Percentiles rank a stretch among this genome's conserved stretches.
These are phyloP conservation scores for Raphidocelis subcapitata DNA, from an alignment of 139 green algal species.

Conservation along the genomic window DNA sequence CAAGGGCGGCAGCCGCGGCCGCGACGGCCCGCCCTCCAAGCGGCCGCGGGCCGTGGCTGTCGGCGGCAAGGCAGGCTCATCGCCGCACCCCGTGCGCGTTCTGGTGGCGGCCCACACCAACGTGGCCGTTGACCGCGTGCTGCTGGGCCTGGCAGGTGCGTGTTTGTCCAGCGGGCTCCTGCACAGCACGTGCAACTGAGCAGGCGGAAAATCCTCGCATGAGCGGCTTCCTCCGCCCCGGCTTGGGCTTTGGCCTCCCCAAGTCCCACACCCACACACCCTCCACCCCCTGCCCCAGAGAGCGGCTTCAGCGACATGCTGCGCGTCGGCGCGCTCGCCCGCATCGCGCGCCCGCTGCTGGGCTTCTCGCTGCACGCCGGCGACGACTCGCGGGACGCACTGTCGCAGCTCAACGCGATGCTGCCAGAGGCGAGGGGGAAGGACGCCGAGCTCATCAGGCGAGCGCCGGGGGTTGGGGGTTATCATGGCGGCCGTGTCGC, in stretches of 20 bases:
- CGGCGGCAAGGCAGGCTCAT: neutral
- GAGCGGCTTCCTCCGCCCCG: neutral
- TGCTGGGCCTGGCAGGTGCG: conserved; percentile 52
- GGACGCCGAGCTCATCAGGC: conserved; percentile 26
- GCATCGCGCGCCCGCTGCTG: conserved; percentile 71
- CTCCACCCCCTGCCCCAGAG: conserved; percentile 2
- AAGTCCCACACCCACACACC: too few species aligned
- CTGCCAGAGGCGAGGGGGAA: conserved; percentile 25
- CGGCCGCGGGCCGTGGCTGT: neutral
- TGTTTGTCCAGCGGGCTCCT: neutral
- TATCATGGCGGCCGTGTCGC: too few species aligned
- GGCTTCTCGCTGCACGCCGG: conserved; percentile 63
- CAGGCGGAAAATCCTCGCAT: too few species aligned
- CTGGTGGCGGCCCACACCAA: conserved; percentile 88
- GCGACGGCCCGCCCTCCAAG: neutral
- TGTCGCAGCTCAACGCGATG: conserved; percentile 56
- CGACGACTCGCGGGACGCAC: conserved; percentile 28
- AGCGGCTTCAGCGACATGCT: conserved; percentile 71
- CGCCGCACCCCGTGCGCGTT: conserved; percentile 33
- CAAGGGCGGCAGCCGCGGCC: neutral
- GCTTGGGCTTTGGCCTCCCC: neutral
- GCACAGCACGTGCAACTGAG: neutral
- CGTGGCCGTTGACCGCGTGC: conserved; percentile 80
- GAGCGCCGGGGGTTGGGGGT: too few species aligned
- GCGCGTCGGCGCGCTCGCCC: conserved; percentile 67